Conservation (phyloP, 2,329 filamentous ascomycete species). For the Hypomyces rosellus region DNA sequence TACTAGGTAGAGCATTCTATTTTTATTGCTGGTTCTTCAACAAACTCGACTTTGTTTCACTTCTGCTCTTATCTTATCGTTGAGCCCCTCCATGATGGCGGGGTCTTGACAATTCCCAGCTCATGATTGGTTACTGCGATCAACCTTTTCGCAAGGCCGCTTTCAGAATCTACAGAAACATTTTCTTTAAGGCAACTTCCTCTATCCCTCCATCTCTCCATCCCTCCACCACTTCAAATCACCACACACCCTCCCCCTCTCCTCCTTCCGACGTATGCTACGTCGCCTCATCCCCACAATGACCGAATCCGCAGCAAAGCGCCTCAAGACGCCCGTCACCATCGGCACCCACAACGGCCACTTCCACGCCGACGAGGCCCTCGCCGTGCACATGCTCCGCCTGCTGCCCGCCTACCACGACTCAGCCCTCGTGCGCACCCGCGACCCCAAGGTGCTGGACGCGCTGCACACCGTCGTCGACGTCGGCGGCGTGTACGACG, state of each 20-base stretch:
- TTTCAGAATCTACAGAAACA: not conserved
- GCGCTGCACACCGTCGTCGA: conserved; percentile 94
- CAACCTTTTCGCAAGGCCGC: not conserved
- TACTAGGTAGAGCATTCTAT: no score
- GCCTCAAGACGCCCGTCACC: conserved; percentile 66
- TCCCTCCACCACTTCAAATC: not conserved
- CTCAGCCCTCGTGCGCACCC: conserved; percentile 74
- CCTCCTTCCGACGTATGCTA: conserved; percentile 17
- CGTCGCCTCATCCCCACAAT: conserved; percentile 27
- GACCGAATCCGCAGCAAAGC: conserved; percentile 68
- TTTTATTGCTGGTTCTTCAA: no score
- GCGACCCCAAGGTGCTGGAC: conserved; percentile 70
- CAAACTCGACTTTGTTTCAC: no score
- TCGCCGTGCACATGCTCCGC: conserved; percentile 93
- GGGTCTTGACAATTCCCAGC: not conserved
- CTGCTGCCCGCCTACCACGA: conserved; percentile 73
- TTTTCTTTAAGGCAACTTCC: not conserved
- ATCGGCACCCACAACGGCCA: conserved; percentile 97
- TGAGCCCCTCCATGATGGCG: not conserved
- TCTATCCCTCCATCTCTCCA: not conserved
- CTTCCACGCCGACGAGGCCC: conserved; percentile 97
- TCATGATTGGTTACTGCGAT: not conserved
- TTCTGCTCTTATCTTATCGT: not conserved
- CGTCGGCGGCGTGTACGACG: conserved; percentile 91
- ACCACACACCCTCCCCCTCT: not conserved